Conservation (phyloP, 768 basidiomycete genomes). For the Daedaleopsis sinensis region DNA sequence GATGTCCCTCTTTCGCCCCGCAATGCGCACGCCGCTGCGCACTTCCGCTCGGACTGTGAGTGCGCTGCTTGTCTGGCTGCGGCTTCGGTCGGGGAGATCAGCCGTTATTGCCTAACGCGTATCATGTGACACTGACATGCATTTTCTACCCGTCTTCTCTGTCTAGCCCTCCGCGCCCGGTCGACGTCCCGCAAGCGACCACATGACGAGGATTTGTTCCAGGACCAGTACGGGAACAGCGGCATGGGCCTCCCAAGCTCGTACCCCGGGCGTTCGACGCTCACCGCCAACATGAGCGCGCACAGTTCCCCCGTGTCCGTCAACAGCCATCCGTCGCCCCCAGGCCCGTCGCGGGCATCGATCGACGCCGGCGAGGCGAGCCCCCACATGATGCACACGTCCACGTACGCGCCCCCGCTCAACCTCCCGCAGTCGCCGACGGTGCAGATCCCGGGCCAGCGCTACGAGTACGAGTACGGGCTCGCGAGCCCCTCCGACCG, state of each 20-base stretch:
- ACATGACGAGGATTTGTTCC: slow-evolving; percentile 60
- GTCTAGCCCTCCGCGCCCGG: slow-evolving; percentile 67
- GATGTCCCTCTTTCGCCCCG: slow-evolving; percentile 34
- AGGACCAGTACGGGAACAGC: slow-evolving; percentile 22
- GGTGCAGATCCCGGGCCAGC: slow-evolving; percentile 48
- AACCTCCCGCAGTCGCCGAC: slow-evolving; percentile 49
- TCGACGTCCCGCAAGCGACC: slow-evolving; percentile 78
- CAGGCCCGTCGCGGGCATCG: slow-evolving; percentile 40
- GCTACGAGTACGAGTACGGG: slow-evolving; percentile 53
- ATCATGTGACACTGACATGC: slow-evolving; percentile 17
- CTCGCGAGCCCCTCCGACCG: slow-evolving; percentile 32
- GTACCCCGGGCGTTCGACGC: slow-evolving; percentile 39
- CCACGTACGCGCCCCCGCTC: slow-evolving; percentile 37
- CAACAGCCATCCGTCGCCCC: slow-evolving; percentile 68
- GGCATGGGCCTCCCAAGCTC: slow-evolving; percentile 43
- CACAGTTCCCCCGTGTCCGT: slow-evolving; percentile 79
- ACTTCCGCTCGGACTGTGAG: slow-evolving; percentile 37
- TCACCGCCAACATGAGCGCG: slow-evolving; percentile 45
- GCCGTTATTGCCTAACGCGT: slow-evolving; percentile 15
- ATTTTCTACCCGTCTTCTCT: background rate
- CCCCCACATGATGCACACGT: slow-evolving; percentile 48
- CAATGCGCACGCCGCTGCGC: slow-evolving; percentile 27
- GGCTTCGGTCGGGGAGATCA: slow-evolving; percentile 20
- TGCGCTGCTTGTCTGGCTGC: slow-evolving; percentile 6
- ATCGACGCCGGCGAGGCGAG: slow-evolving; percentile 57